phyloP scores from a whole-genome alignment of 768 basidiomycete genomes.

The Tephrocybe sp. region DNA sequence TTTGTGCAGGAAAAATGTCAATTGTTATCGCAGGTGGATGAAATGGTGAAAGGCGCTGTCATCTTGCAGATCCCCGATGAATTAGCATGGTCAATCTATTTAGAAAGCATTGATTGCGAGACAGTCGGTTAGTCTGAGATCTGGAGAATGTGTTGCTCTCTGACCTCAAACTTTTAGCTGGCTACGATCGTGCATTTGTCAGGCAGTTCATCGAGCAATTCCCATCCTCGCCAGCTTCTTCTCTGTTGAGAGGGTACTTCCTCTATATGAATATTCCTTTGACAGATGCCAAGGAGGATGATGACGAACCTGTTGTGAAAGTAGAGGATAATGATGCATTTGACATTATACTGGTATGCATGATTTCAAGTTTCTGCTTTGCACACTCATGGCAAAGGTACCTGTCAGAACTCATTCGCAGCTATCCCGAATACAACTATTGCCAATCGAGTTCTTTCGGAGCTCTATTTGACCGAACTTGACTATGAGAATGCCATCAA shows the following conservation, averaged over 20 bases:
- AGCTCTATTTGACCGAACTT: slow-evolving; percentile 61
- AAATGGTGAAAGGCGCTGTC: slow-evolving; percentile 71
- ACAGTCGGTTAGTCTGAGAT: slow-evolving; percentile 50
- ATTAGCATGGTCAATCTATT: slow-evolving; percentile 73
- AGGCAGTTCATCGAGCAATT: slow-evolving; percentile 64
- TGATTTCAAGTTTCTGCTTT: neutral
- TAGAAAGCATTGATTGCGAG: slow-evolving; percentile 73
- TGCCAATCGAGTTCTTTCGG: slow-evolving; percentile 61
- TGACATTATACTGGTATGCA: slow-evolving; percentile 58
- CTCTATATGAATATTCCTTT: slow-evolving; percentile 49
- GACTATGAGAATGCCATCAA: slow-evolving; percentile 77
- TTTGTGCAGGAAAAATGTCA: slow-evolving; percentile 37
- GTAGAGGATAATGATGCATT: slow-evolving; percentile 52
- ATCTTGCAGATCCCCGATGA: slow-evolving; percentile 76
- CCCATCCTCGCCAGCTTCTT: slow-evolving; percentile 53
- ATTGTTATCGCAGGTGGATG: slow-evolving; percentile 63
- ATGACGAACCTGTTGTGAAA: slow-evolving; percentile 28
- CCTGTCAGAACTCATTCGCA: slow-evolving; percentile 50
- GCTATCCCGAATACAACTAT: slow-evolving; percentile 55
- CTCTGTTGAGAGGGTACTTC: slow-evolving; percentile 66
- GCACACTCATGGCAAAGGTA: neutral
- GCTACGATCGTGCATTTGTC: slow-evolving; percentile 56
- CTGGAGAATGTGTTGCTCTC: slow-evolving; percentile 5
- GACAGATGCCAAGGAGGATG: slow-evolving; percentile 38
- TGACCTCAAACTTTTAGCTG: slow-evolving; percentile 37